Conservation (phyloP, 2,329 filamentous ascomycete genomes). For the Clonostachys solani region DNA sequence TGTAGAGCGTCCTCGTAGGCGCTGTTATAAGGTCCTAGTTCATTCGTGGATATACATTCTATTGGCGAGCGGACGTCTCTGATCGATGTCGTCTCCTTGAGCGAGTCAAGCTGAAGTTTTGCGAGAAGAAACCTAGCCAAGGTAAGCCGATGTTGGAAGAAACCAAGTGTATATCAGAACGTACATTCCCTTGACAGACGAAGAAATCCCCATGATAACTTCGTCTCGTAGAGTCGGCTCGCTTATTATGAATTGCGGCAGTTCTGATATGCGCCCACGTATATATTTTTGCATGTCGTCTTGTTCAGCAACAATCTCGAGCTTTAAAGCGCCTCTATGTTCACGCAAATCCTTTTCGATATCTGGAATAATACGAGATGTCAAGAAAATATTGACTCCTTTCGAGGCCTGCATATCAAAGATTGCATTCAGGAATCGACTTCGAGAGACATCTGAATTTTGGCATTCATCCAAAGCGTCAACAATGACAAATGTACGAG, state of each 20-base stretch:
- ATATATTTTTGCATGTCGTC: slow-evolving; percentile 6
- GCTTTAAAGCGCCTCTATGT: too few species aligned
- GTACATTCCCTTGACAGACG: slow-evolving; percentile 10
- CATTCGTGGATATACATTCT: too few species aligned
- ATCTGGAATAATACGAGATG: slow-evolving; percentile 10
- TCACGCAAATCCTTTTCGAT: not conserved
- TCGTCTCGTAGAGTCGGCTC: slow-evolving; percentile 1
- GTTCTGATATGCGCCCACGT: not conserved
- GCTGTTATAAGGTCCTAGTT: too few species aligned
- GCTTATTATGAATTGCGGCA: not conserved
- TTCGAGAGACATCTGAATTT: not conserved
- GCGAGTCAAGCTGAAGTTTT: slow-evolving; percentile 3
- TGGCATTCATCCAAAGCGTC: slow-evolving; percentile 18
- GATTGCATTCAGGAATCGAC: slow-evolving; percentile 1
- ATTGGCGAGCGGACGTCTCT: too few species aligned
- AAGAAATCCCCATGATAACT: slow-evolving; percentile 2
- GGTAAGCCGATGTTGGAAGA: not conserved
- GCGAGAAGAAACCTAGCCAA: slow-evolving; percentile 1
- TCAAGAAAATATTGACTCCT: slow-evolving; percentile 10
- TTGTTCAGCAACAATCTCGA: slow-evolving; percentile 1
- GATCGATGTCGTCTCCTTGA: not conserved
- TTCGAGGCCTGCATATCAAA: not conserved
- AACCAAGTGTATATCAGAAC: not conserved
- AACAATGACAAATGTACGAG: slow-evolving; percentile 7
- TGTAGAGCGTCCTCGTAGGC: too few species aligned